Conservation (phyloP, 2,329 filamentous ascomycete genomes). For the Pseudogymnoascus sp. region DNA sequence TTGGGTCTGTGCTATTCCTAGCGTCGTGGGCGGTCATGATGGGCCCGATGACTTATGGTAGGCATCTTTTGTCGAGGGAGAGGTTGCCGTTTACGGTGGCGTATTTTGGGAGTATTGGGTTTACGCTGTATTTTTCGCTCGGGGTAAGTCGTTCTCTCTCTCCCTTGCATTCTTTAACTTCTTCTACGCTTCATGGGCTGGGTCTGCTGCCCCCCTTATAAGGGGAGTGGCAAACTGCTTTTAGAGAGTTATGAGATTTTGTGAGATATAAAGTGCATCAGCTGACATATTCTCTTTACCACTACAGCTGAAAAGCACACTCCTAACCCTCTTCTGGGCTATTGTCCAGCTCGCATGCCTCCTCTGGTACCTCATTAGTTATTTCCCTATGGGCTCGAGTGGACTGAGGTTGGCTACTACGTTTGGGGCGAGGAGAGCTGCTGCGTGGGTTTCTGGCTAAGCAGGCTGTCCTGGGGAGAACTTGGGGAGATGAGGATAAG, state of each 20-base stretch:
- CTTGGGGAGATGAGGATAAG: not conserved
- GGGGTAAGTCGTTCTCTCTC: constrained; percentile 62
- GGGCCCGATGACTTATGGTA: constrained; percentile 75
- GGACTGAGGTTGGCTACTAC: constrained; percentile 78
- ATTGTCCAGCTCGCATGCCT: constrained; percentile 77
- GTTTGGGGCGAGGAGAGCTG: constrained; percentile 76
- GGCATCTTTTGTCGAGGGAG: constrained; percentile 75
- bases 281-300: constrained; percentile 13
- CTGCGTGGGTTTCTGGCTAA: constrained; percentile 79
- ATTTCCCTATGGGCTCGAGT: constrained; percentile 93
- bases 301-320: constrained; percentile 68
- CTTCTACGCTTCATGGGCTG: not conserved
- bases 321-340: constrained; percentile 78
- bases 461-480: too few species aligned
- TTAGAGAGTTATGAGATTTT: too few species aligned
- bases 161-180: not conserved
- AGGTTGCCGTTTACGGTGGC: constrained; percentile 86
- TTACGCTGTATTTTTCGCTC: constrained; percentile 87
- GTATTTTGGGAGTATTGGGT: constrained; percentile 85
- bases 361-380: constrained; percentile 90
- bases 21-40: constrained; percentile 90
- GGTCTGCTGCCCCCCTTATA: not conserved
- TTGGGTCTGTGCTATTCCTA: constrained; percentile 84
- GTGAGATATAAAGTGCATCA: too few species aligned
- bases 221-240: constrained; percentile 10